Percentiles rank a stretch among this genome's conserved stretches.
These are phyloP conservation scores for Coccomyxa subellipsoidea DNA, from an alignment of 163 green algal genomes.

Conservation along the genomic window DNA sequence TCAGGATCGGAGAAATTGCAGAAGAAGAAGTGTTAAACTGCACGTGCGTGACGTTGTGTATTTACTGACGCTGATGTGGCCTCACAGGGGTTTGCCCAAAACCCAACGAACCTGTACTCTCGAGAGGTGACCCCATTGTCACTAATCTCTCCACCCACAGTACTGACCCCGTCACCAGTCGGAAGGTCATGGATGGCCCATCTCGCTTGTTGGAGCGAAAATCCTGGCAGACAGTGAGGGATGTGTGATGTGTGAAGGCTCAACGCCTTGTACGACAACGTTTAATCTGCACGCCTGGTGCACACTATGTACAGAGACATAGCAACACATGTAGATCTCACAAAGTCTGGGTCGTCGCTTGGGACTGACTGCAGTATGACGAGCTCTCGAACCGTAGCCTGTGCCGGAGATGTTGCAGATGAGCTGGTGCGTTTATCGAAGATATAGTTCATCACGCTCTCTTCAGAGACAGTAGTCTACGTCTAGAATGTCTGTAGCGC, in stretches of 20 bases:
- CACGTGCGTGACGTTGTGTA: too few relatives aligned
- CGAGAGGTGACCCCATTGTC: neutral
- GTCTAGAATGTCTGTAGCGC: too few relatives aligned
- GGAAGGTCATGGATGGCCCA: too few relatives aligned
- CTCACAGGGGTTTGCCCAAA: neutral
- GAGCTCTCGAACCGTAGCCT: neutral
- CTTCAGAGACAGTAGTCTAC: too few relatives aligned
- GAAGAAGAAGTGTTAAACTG: too few relatives aligned
- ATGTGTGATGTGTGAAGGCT: neutral
- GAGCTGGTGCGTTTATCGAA: neutral
- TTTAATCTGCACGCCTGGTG: neutral
- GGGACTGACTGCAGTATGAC: neutral
- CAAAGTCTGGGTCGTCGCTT: neutral
- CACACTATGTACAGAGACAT: neutral
- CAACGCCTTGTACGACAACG: neutral
- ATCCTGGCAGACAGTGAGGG: neutral
- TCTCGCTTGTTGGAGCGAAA: neutral
- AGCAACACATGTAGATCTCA: neutral
- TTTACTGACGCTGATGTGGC: neutral
- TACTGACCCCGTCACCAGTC: too few relatives aligned
- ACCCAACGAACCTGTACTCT: neutral
- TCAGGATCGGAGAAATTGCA: too few relatives aligned
- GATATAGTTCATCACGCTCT: too few relatives aligned
- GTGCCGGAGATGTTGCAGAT: neutral
- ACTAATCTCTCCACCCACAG: too few relatives aligned